Percentiles rank a stretch among this genome's conserved stretches.
phyloP scores from a whole-genome alignment of 768 basidiomycete genomes.

The Boletus edulis region DNA sequence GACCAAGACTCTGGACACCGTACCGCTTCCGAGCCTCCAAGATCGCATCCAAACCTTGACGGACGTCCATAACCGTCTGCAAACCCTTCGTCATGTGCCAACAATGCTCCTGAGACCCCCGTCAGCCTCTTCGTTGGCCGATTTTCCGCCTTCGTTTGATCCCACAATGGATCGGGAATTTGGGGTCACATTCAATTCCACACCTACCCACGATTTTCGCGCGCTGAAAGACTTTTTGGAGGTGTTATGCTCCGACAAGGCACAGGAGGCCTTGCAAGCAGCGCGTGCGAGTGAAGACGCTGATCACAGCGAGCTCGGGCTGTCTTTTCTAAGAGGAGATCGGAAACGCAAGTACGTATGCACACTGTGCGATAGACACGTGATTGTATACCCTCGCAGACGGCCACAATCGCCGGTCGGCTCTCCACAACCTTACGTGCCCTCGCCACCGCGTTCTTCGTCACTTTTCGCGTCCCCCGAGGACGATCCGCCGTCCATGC shows the following conservation, averaged over 20 bases:
- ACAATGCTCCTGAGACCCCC: slow-evolving; percentile 42
- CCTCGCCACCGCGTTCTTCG: slow-evolving; percentile 35
- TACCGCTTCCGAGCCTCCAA: slow-evolving; percentile 30
- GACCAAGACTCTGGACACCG: slow-evolving; percentile 2
- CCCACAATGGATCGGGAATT: slow-evolving; percentile 28
- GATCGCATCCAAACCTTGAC: slow-evolving; percentile 46
- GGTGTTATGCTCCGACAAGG: slow-evolving; percentile 43
- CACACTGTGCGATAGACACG: not conserved
- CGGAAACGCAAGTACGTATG: slow-evolving; percentile 56
- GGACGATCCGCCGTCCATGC: slow-evolving; percentile 37
- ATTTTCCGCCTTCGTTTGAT: slow-evolving; percentile 29
- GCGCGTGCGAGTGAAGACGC: slow-evolving; percentile 54
- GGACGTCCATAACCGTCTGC: slow-evolving; percentile 44
- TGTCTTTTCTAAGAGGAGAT: slow-evolving; percentile 44
- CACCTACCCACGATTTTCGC: slow-evolving; percentile 41
- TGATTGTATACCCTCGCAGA: slow-evolving; percentile 27
- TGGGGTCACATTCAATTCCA: slow-evolving; percentile 26
- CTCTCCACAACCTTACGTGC: slow-evolving; percentile 58
- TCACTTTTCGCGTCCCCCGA: slow-evolving; percentile 44
- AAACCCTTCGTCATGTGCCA: slow-evolving; percentile 46
- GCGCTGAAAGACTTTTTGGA: slow-evolving; percentile 49
- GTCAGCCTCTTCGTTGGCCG: slow-evolving; percentile 18
- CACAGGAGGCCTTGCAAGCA: slow-evolving; percentile 56
- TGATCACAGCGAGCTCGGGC: slow-evolving; percentile 50
- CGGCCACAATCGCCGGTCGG: slow-evolving; percentile 51